A percentile compares a stretch with the other conserved stretches of the same genome.
Conservation (phyloP, 2,329 filamentous ascomycete genomes). For the Alternaria incomplexa region DNA sequence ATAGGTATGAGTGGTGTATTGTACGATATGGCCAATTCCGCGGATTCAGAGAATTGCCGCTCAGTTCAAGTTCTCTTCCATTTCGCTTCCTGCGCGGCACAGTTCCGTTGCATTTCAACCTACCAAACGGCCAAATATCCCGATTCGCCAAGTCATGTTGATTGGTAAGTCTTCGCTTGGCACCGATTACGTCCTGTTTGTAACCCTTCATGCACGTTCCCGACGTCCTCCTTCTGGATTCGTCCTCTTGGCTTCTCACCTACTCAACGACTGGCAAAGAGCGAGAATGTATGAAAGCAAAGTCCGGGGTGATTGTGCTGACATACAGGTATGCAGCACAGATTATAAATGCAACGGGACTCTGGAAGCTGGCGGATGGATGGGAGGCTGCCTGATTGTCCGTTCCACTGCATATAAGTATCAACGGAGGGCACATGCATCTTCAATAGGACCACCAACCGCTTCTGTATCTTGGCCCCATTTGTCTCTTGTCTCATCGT, state of each 20-base stretch:
- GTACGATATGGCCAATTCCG: not conserved
- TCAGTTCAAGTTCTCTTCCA: not conserved
- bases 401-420: not conserved
- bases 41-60: not conserved
- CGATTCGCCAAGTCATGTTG: not conserved
- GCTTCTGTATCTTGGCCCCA: not conserved
- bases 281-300: not conserved
- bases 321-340: not conserved
- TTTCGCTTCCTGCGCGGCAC: not conserved
- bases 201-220: not conserved
- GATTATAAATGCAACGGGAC: not conserved
- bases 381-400: not conserved
- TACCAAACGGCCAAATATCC: not conserved
- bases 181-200: not conserved
- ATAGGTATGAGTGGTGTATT: not conserved
- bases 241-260: not conserved
- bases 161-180: not conserved
- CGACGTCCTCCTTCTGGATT: not conserved
- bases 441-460: not conserved
- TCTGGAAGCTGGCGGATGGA: not conserved
- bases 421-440: not conserved
- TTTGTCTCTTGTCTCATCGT: not conserved
- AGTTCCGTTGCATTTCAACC: not conserved
- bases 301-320: not conserved
- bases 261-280: not conserved